phyloP scores from a whole-genome alignment of 1,284 basidiomycete genomes.

The Cutaneotrichosporon sp. region DNA sequence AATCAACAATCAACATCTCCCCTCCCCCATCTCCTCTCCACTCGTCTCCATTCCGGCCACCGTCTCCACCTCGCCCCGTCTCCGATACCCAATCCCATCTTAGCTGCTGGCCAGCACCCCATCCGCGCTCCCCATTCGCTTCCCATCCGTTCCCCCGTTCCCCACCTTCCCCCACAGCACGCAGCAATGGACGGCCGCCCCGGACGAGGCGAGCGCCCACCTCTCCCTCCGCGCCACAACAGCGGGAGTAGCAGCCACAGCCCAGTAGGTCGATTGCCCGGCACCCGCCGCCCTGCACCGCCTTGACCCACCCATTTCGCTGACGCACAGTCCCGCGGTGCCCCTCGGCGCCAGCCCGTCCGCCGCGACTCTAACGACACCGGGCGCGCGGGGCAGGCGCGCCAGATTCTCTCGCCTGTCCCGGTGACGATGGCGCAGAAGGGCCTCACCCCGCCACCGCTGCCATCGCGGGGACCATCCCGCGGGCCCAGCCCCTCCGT shows the following conservation, averaged over 20 bases:
- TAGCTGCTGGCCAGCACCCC: background rate
- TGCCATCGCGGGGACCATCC: constrained; percentile 9
- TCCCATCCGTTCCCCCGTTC: background rate
- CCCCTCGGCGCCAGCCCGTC: background rate
- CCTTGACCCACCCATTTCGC: background rate
- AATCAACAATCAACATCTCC: background rate
- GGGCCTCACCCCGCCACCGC: constrained; percentile 15
- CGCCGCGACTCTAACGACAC: constrained; percentile 1
- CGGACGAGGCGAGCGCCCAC: background rate
- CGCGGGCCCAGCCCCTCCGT: constrained; percentile 14
- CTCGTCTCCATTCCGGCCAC: background rate
- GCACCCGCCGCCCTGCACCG: background rate
- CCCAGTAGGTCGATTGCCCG: background rate
- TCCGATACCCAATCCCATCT: background rate
- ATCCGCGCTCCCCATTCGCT: background rate
- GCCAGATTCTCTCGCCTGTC: constrained; percentile 1
- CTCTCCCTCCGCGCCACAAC: background rate
- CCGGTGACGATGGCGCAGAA: constrained; percentile 1
- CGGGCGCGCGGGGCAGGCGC: background rate
- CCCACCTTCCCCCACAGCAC: background rate
- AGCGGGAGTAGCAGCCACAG: background rate
- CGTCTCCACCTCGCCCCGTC: background rate
- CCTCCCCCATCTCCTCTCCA: background rate
- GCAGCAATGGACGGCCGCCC: background rate
- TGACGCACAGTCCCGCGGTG: background rate